phyloP scores from a whole-genome alignment of 176 grass and related monocot genomes.

The Dendrocalamus sinicus region DNA sequence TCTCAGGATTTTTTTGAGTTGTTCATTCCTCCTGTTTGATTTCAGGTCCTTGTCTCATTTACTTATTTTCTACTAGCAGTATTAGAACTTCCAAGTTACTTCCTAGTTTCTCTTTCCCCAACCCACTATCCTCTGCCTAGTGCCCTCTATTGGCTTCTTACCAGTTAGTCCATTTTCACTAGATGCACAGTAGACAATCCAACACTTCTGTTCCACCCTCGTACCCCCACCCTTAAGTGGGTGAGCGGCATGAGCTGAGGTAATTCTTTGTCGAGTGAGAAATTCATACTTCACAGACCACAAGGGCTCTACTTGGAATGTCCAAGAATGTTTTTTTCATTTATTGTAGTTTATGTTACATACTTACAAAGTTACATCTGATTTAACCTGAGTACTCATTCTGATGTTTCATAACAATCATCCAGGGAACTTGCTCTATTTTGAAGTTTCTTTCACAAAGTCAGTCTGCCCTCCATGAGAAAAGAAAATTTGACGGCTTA shows the following conservation, averaged over 20 bases:
- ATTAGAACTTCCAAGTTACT: neutral
- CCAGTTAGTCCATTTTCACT: slow-evolving; percentile 9
- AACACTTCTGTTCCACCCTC: neutral
- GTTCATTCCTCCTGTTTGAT: slow-evolving; percentile 2
- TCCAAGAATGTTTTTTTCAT: neutral
- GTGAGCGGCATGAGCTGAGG: neutral
- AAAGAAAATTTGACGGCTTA: slow-evolving; percentile 37
- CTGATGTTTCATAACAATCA: slow-evolving; percentile 2
- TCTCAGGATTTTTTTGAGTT: slow-evolving; percentile 1
- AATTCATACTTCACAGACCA: neutral
- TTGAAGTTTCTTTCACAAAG: slow-evolving; percentile 72
- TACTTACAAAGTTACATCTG: neutral
- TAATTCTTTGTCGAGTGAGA: neutral
- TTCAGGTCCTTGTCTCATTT: neutral
- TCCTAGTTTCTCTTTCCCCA: neutral
- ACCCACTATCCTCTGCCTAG: neutral
- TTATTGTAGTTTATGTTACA: neutral
- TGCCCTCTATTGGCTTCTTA: neutral
- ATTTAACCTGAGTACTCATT: neutral
- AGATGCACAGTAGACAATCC: neutral
- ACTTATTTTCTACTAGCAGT: slow-evolving; percentile 2
- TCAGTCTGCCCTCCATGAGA: slow-evolving; percentile 43
- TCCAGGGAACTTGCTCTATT: slow-evolving; percentile 71
- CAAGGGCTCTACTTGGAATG: neutral
- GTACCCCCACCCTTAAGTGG: neutral